Evolutionary conservation across 2,329 filamentous ascomycete genomes (phyloP), one percentile per base, ranked within the genome.

Genomic region (Xylariales sp.): DNA sequence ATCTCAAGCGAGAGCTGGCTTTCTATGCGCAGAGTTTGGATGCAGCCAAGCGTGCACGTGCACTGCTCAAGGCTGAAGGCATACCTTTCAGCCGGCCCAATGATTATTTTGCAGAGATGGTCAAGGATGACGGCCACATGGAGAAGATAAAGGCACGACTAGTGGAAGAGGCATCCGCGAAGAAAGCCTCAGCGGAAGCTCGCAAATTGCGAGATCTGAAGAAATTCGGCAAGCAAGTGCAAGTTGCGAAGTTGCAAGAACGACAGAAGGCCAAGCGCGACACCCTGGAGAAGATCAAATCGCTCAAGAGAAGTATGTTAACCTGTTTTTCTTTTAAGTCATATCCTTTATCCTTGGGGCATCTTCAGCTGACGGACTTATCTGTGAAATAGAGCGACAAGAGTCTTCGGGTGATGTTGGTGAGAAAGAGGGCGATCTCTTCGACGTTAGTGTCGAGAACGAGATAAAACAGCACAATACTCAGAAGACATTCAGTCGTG

Each of bases 91-190:
- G 88, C 19, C 78, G 93, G 8, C 93, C 93, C 4, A 83, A 79
- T 40, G 93, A 98, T 67, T 98, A 95, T 69, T 98, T 98, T 54
- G 93, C 93, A 30, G 93, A 98, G 73, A 98, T 97, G 90, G 83
- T 96, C 55, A 97, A 97, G 78, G 88, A 84, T 55, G 93, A 98
- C 60, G 91, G 94, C 54, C 93, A 96, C 64, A 98, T 98, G 93
- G 87, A 87, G 60, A 90, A 87, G 74, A 87, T 98, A 60, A 94
- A 94, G 74, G 80, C 83, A 56, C 95, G 94, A 74, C 71, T 97
- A 54, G 76, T 95, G 45, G 90, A 97, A 55, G 88, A 94, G 57
- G 93, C 91, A 1, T 87, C 91, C 10, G 74, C 81, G 44, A 95
- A 95, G 75, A 95, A 95, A 72, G 91, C 93, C 1, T 78, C 88